Conservation (phyloP, 129 eudicot genomes). For the Tagetes erecta region DNA sequence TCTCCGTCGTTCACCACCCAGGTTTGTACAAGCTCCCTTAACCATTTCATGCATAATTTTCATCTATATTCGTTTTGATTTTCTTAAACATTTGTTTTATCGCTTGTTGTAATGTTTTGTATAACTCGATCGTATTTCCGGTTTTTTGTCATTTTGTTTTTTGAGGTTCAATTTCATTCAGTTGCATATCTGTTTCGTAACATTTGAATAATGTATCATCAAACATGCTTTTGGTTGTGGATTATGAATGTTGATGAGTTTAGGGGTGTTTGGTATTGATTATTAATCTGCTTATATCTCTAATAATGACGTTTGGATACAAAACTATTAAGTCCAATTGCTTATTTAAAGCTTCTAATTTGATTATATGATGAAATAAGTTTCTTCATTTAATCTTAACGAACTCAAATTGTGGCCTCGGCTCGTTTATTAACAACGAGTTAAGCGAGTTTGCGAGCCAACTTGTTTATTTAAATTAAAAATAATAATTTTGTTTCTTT, state of each 20-base stretch:
- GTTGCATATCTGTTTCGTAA: background rate
- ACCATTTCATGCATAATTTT: background rate
- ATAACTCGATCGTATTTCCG: background rate
- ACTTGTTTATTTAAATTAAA: too few species aligned
- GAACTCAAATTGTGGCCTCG: too few species aligned
- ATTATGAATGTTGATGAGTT: background rate
- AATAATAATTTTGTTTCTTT: too few species aligned
- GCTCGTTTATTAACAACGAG: too few species aligned
- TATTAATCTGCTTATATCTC: background rate
- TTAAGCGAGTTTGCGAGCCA: too few species aligned
- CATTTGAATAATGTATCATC: background rate
- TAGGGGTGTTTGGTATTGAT: background rate
- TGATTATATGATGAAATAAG: too few species aligned
- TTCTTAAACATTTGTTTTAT: background rate
- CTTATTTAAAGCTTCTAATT: background rate
- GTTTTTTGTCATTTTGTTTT: background rate
- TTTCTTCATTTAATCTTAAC: too few species aligned
- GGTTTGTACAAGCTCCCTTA: background rate
- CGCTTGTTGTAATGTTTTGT: background rate
- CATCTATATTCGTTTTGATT: background rate
- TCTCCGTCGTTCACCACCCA: slow-evolving; percentile 4
- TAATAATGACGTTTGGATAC: background rate
- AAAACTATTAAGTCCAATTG: background rate
- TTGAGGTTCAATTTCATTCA: background rate
- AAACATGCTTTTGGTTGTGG: background rate